Evolutionary conservation across 768 basidiomycete species (phyloP).

Genomic region (Basidioascus undulatus): DNA sequence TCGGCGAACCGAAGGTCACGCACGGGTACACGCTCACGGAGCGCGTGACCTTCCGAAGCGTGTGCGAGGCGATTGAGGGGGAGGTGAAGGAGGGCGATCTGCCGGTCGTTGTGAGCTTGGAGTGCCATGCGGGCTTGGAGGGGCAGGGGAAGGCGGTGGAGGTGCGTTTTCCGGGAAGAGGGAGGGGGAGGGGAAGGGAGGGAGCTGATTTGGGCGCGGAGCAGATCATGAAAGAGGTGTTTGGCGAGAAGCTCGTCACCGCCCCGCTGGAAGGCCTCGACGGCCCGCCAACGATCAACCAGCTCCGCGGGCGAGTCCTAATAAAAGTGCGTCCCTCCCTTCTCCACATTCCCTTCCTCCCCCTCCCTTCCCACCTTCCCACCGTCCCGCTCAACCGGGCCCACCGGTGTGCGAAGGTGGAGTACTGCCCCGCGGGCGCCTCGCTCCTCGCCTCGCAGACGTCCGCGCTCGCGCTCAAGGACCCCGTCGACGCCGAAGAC

Average conservation of each 20-base stretch:
- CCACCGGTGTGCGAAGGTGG: background rate
- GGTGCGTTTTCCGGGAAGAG: too few relatives aligned
- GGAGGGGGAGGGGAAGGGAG: too few relatives aligned
- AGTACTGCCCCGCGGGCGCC: background rate
- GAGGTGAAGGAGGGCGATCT: background rate
- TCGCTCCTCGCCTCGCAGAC: too few relatives aligned
- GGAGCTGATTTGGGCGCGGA: too few relatives aligned
- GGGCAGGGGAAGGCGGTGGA: background rate
- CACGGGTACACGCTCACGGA: slow-evolving; percentile 1
- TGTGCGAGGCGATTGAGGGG: background rate
- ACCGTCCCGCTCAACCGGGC: background rate
- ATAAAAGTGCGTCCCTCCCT: background rate
- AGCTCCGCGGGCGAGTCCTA: background rate
- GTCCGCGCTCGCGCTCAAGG: too few relatives aligned
- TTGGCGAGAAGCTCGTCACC: background rate
- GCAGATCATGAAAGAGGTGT: background rate
- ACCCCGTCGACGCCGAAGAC: too few relatives aligned
- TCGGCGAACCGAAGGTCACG: background rate
- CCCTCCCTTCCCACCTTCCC: background rate
- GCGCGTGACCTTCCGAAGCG: background rate
- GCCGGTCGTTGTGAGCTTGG: background rate
- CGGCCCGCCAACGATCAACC: too few relatives aligned
- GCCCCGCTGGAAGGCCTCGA: background rate
- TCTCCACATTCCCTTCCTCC: too few relatives aligned
- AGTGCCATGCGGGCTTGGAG: background rate